Percentiles rank a stretch among this genome's conserved stretches.
These are phyloP conservation scores for Fusarium udum DNA, from an alignment of 2,329 filamentous ascomycete species.

Conservation along the genomic window DNA sequence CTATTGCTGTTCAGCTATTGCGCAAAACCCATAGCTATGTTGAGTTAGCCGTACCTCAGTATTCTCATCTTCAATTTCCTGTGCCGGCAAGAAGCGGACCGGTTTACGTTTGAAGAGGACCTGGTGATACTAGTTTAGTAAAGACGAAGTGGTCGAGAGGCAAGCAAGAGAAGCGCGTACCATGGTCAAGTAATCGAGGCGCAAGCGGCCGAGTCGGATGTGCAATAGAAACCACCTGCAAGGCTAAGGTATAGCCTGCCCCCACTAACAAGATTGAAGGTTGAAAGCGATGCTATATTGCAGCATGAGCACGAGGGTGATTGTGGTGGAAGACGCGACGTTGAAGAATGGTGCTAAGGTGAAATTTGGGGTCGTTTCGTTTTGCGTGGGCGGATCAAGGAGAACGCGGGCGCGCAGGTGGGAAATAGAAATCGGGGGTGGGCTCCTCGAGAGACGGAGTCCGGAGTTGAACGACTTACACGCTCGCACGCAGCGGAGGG, in stretches of 20 bases:
- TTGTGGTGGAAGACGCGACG: constrained; percentile 18
- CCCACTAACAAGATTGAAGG: constrained; percentile 42
- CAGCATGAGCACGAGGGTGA: constrained; percentile 32
- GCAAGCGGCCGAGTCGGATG: constrained; percentile 26
- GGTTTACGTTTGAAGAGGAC: constrained; percentile 97
- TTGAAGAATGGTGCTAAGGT: constrained; percentile 16
- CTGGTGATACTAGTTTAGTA: constrained; percentile 56
- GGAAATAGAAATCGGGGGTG: constrained; percentile 38
- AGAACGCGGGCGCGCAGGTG: constrained; percentile 37
- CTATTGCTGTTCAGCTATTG: constrained; percentile 57
- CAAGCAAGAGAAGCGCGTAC: constrained; percentile 20
- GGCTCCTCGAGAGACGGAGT: constrained; percentile 35
- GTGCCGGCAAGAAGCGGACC: constrained; percentile 80
- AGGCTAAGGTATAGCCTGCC: constrained; percentile 42
- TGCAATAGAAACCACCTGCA: constrained; percentile 36
- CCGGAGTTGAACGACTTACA: constrained; percentile 46
- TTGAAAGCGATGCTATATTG: constrained; percentile 18
- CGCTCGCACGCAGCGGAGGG: constrained; percentile 25
- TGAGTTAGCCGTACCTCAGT: constrained; percentile 70
- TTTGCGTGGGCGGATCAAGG: constrained; percentile 29
- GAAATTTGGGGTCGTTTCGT: constrained; percentile 23
- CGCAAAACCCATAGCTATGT: constrained; percentile 8
- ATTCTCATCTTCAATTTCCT: constrained; percentile 80
- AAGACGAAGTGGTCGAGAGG: constrained; percentile 1
- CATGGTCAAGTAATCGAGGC: constrained; percentile 34